Base-by-base conservation (phyloP, 2,329 filamentous ascomycete genomes). In the Dothistroma pini region DNA sequence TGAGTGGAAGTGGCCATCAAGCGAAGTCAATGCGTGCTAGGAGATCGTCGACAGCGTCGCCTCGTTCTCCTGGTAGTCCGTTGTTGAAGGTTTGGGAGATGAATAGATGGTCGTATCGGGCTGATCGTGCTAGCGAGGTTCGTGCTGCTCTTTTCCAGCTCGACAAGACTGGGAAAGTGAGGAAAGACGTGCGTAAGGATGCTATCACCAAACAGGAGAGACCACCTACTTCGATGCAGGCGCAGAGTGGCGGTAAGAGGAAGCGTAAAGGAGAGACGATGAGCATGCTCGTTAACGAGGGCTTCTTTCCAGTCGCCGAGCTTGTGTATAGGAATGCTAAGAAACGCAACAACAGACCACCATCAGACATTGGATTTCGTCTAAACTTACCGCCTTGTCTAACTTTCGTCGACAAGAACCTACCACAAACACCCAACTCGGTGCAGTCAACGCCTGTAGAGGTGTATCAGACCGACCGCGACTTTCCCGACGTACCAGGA, bases 241-340 rank as follows among this genome's bases (percentile, higher is more conserved):
- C 19, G 12, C 34, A 61, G 19, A 58, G 38, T 11, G 56, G 52
- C 11, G 41, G 58, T 47, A 68, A 57, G 49, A 60, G 62, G n/a
- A 60, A 56, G 25, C 62, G 52, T 14, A 67, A 69, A 38, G 69
- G 69, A 44, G 67, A 71, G 60, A 71, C 69, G 4, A 69, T 72
- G 68, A 71, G 69, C 51, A 71, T 71, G 70, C 63, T 72, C 4
- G 58, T 72, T 5, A 68, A 71, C 16, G 61, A 64, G n/a, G 70
- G 70, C 16, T 71, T 73, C 61, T 72, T 71, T 51, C 64, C 65
- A 2, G 55, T 60, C 1, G 49, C 63, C 16, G 60, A 66, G 19
- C 53, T 64, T 29, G 53, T 60, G 12, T 58, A 61, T 44, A 60
- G 60, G 14, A 59, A 57, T 12, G 16, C 29, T 2, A 48, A 50